Base-by-base conservation (phyloP, 164 flowering plant genomes). In the Aristolochia fimbriata region DNA sequence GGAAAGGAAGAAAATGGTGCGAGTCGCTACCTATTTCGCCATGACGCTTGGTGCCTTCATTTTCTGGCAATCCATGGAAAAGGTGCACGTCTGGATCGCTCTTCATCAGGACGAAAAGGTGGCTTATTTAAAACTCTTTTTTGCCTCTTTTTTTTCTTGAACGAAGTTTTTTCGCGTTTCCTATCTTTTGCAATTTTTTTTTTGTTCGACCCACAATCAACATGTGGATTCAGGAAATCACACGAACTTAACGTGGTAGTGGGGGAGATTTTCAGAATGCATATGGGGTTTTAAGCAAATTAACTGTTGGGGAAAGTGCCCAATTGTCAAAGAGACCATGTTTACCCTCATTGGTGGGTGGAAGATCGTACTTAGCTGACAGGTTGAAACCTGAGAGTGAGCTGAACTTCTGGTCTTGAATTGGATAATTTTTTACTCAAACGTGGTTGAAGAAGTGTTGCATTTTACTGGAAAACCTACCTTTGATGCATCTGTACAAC, bases 41-140 rank as follows among this genome's bases (percentile, higher is more conserved):
- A 86, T 91, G 97, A 58, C 93, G 5, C 43, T 86, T 2, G 96
- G 89, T 0, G 91, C 93, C 30, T 91, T 88, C 74, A 8, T 82
- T 0, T 88, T 91, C 81, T 86, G 89, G 93, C 74, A 86, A 52
- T 73, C 96, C 46, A 84, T 88, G 91, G 96, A 91, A 21, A 83
- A 74, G 50, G 58, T 91, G 57, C 96, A 91, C 22, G 94, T 87
- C 69, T 91, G 89, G 91, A 83, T 84, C 67, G 93, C 97, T 66
- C 96, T 88, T 51, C 96, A 70, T 70, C 97, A 86, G 55, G 96
- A 91, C 70, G 97, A 88, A 60, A 91, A 86, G 97, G 97, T 86
- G 46, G 20, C 22, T 17, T n/a, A 22, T 47, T 22, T n/a, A 3
- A 7, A 16, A 7, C 1, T 15, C 3, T 1, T 6, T 2, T 27